Evolutionary conservation across 176 grass and related monocot genomes (phyloP), one percentile per base, ranked within the genome.

Genomic region (Oryza glaberrima): DNA sequence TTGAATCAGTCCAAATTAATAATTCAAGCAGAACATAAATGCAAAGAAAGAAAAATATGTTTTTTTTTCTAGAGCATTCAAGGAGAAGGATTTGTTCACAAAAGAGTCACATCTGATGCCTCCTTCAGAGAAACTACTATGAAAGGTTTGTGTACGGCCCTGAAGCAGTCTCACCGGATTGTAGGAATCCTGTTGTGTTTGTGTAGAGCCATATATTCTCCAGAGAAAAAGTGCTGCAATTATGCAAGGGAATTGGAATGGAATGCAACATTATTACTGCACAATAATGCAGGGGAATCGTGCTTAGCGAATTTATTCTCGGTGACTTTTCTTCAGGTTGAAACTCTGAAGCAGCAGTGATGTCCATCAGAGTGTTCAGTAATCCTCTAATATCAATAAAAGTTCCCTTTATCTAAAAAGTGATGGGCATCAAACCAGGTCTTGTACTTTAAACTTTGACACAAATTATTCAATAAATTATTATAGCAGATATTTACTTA

Each of bases 221-320:
- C 15, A 16, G 5, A 30, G 43, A 16, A 12, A 78, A 82, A 45
- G 63, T 40, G 10, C 28, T 17, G 9, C 80, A 83, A 90, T 79
- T 79, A 90, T 83, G 72, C 30, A 85, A 26, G 20, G 61, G 80
- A 77, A 90, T 74, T 61, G 20, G 84, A 90, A 90, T 82, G 22
- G 0, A 82, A 79, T 86, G 79, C 60, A 43, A 79, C 61, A 78
- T 83, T 61, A 64, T 83, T 68, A 78, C 40, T 48, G 38, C n/a
- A 71, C 77, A 67, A 84, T 84, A 86, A 82, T 86, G 67, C 12
- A 79, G 47, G 36, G 47, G 73, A 86, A 73, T 82, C 47, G 45
- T 89, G 52, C 83, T 38, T 17, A 5, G 60, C 12, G 88, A 82
- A 90, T 26, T 38, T 40, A 82, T 90, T 72, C 88, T 14, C 3